These are phyloP conservation scores for Neospora caninum DNA, from an alignment of 169 alveolate species.

Conservation along the genomic window DNA sequence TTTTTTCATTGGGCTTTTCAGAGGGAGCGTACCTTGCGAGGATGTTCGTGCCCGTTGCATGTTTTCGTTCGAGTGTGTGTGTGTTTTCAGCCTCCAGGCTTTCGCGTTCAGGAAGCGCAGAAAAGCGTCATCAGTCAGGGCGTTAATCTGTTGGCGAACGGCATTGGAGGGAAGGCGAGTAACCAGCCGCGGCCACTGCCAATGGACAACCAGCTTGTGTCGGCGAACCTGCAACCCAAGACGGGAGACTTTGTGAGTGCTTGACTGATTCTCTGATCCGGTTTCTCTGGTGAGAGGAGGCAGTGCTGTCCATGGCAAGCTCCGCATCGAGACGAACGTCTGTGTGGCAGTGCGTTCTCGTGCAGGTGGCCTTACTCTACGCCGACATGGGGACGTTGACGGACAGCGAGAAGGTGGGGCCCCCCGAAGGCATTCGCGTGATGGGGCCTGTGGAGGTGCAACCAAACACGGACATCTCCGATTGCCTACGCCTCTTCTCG, in stretches of 20 bases:
- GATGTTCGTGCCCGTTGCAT: too few relatives aligned
- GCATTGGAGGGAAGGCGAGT: constrained; percentile 18
- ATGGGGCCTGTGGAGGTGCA: constrained; percentile 30
- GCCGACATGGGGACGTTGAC: constrained; percentile 2
- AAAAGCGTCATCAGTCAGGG: constrained; percentile 33
- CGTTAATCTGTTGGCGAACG: constrained; percentile 26
- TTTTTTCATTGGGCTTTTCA: background rate
- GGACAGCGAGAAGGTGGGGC: constrained; percentile 1
- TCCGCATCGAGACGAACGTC: too few relatives aligned
- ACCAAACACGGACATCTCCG: constrained; percentile 54
- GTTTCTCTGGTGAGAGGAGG: too few relatives aligned
- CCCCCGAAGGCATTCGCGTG: background rate
- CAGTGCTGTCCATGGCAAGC: too few relatives aligned
- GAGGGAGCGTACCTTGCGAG: background rate
- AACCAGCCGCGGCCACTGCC: constrained; percentile 41
- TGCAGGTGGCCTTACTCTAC: background rate
- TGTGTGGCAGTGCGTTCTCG: background rate
- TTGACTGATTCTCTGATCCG: background rate
- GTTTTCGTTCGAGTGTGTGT: too few relatives aligned
- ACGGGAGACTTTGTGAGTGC: constrained; percentile 36
- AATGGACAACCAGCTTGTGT: constrained; percentile 18
- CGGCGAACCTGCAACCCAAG: background rate
- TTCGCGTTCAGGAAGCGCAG: constrained; percentile 12
- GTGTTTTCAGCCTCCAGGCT: background rate
- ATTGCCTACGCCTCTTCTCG: constrained; percentile 83